Conservation (phyloP, 1,284 basidiomycete genomes). For the Boletellus sp. region DNA sequence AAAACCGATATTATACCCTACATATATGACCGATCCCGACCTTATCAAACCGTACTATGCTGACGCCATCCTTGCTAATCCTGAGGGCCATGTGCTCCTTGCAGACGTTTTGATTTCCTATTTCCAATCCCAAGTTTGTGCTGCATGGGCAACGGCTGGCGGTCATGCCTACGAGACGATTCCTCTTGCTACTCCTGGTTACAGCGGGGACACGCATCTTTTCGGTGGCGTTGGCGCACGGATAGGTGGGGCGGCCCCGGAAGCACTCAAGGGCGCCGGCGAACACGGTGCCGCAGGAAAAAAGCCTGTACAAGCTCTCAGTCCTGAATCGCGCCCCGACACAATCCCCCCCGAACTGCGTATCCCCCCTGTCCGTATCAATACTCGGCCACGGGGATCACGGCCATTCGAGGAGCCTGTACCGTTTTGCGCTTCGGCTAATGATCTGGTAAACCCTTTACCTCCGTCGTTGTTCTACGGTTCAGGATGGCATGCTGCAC, state of each 20-base stretch:
- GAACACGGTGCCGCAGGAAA: conserved; percentile 32
- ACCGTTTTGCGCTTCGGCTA: conserved; percentile 89
- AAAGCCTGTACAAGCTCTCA: conserved; percentile 12
- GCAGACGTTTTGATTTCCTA: conserved; percentile 84
- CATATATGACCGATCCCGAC: conserved; percentile 74
- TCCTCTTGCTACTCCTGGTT: conserved; percentile 37
- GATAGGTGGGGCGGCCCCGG: conserved; percentile 52
- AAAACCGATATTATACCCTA: conserved; percentile 78
- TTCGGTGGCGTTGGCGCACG: conserved; percentile 73
- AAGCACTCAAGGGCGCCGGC: conserved; percentile 34
- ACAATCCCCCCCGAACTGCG: conserved; percentile 40
- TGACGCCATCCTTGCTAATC: conserved; percentile 81
- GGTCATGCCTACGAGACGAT: conserved; percentile 64
- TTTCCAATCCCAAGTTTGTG: conserved; percentile 83
- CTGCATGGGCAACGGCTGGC: conserved; percentile 74
- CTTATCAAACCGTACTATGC: conserved; percentile 71
- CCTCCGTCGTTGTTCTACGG: conserved; percentile 87
- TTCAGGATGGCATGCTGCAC: conserved; percentile 80
- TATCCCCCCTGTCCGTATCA: conserved; percentile 73
- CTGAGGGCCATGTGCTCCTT: conserved; percentile 78
- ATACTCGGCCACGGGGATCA: conserved; percentile 57
- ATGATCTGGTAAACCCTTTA: conserved; percentile 91
- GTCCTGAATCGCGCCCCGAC: conserved; percentile 22
- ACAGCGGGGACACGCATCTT: conserved; percentile 44
- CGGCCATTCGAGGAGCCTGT: conserved; percentile 77